Base-by-base conservation (phyloP, 495 filamentous ascomycete species). In the Penicillium silybi region DNA sequence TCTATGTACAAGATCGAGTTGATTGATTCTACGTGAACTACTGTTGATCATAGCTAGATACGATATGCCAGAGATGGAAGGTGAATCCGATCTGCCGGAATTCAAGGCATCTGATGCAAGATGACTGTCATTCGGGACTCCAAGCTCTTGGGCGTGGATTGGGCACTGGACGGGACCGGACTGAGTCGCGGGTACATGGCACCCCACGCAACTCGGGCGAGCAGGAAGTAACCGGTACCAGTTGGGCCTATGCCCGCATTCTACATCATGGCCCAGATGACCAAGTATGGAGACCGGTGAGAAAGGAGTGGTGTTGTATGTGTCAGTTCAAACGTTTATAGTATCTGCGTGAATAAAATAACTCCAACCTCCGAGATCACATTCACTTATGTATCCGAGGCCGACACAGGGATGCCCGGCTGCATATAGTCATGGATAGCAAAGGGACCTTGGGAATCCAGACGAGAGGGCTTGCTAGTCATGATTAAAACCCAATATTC, bases 81-180 rank as follows among this genome's bases (percentile, higher is more conserved):
- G 2, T 11, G 29, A 32, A 13, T 3, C 29, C 4, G 1, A 15
- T 15, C 29, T 32, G 29, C 29, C 13, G 29, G 29, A 1, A 11
- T 13, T 2, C 29, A 32, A 32, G 1, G 29, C 29, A 13, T 32
- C 29, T 32, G 29, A 32, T 32, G 29, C 29, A 32, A 8, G 25
- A 26, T 6, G 6, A 18, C 35, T 17, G 41, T 50, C 48, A 52
- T 42, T 32, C 23, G 41, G 41, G 35, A 37, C 1, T 16, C 15
- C 13, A 37, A 25, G 5, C 13, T 43, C 22, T 48, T 29, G 22
- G 45, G 40, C 16, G 20, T 44, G 22, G 42, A 40, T 50, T 55
- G 52, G 52, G 46, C 39, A 50, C 26, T 44, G 46, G 35, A 38
- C 41, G 40, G 40, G 46, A 18, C 29, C 41, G 34, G 13, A 32